Base-by-base conservation (phyloP, 345 rosid genomes). In the Eucalyptus dawsonii region DNA sequence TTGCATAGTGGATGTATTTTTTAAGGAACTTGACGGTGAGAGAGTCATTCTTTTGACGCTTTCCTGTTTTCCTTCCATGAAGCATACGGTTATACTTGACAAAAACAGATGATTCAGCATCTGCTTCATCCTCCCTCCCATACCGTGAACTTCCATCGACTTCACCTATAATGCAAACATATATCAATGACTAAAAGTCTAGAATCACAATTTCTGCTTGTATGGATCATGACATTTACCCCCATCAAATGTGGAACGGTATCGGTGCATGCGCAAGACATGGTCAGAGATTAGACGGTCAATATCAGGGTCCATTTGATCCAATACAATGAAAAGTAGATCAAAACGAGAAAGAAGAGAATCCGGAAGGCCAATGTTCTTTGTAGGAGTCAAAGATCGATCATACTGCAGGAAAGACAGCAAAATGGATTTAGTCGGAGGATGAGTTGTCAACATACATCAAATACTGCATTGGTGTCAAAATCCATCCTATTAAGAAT, bases 281-380 rank as follows among this genome's bases (percentile, higher is more conserved):
- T 98, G 99, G 90, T 96, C 98, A 14, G 99, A 98, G 87, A 98
- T 96, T 85, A 88, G 93, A 53, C 95, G 96, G 92, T 98, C 99
- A 86, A 98, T 95, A 90, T 97, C 96, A 87, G 99, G 93, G 92
- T 98, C 99, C 99, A 98, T 98, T 95, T 98, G 99, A 93, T 98
- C 99, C 96, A 98, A 88, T 85, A 98, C 99, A 89, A 98, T 98
- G 91, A 98, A 98, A 65, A 98, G 93, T 62, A 98, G 90, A 93
- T 98, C 99, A 92, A 98, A 98, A 90, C 99, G 99, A 91, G 99
- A 98, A 85, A 98, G 99, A 94, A 98, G 92, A 25, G 99, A 98
- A 94, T 98, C 99, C 89, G 99, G 99, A 90, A 98, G 99, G 89
- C 99, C 99, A 91, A 98, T 98, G 92, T 98, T 98, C 94, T 98